A percentile compares a stretch with the other conserved stretches of the same genome.
Conservation (phyloP, 1,284 basidiomycete genomes). For the Naganishia sp. region DNA sequence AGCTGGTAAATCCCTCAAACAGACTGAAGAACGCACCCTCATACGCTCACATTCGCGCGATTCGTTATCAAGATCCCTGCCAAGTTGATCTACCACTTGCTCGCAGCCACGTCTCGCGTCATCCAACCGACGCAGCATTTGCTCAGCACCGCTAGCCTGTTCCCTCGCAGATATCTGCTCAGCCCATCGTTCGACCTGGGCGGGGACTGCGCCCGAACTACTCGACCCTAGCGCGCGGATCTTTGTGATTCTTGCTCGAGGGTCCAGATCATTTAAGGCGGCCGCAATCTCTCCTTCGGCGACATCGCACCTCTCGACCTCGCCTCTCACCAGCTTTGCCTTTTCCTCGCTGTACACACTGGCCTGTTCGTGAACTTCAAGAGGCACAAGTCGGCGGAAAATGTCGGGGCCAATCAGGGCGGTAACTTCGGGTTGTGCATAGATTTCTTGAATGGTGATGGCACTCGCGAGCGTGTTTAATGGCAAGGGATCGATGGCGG, state of each 20-base stretch:
- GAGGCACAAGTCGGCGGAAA: conserved; percentile 82
- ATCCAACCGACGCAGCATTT: conserved; percentile 64
- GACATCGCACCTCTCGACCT: conserved; percentile 81
- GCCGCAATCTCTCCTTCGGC: conserved; percentile 80
- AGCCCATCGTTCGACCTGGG: conserved; percentile 72
- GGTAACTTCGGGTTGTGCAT: conserved; percentile 86
- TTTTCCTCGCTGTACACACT: conserved; percentile 98
- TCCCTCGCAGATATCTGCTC: conserved; percentile 74
- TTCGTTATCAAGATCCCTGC: conserved; percentile 71
- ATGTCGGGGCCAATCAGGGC: conserved; percentile 92
- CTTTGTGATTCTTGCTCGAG: conserved; percentile 72
- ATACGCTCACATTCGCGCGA: conserved; percentile 78
- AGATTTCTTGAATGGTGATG: conserved; percentile 91
- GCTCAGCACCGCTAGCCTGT: conserved; percentile 59
- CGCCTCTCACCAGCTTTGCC: conserved; percentile 87
- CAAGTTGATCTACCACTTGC: conserved; percentile 63
- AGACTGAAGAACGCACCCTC: conserved; percentile 57
- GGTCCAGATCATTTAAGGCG: conserved; percentile 76
- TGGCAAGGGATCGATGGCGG: conserved; percentile 73
- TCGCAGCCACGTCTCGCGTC: conserved; percentile 65
- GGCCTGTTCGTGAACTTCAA: conserved; percentile 94
- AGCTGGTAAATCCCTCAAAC: background rate
- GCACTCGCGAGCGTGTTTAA: conserved; percentile 64
- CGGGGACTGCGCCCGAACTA: conserved; percentile 61
- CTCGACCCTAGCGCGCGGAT: conserved; percentile 74